Conservation (phyloP, 163 green algal species). For the Chloromonas sp. region DNA sequence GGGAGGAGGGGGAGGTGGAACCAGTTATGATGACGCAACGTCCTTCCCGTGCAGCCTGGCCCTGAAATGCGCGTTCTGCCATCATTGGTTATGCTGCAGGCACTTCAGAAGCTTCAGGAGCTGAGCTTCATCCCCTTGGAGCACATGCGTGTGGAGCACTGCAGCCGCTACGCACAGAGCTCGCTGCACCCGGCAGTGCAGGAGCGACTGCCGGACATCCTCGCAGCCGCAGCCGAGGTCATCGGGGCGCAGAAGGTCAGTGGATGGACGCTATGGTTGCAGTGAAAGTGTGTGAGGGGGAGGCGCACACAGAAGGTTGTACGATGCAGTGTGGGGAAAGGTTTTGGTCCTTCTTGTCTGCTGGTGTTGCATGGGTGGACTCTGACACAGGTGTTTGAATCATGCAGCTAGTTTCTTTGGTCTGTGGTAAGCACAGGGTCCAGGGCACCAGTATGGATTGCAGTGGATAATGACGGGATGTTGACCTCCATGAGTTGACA, state of each 20-base stretch:
- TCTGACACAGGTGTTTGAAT: too few species aligned
- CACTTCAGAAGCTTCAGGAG: constrained; percentile 47
- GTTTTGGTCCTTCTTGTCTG: background rate
- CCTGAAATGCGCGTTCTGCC: too few species aligned
- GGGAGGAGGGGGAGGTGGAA: too few species aligned
- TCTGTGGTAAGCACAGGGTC: too few species aligned
- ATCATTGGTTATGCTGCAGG: constrained; percentile 6
- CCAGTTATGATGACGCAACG: too few species aligned
- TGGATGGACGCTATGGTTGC: background rate
- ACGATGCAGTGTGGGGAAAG: background rate
- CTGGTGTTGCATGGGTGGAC: too few species aligned
- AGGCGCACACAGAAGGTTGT: background rate
- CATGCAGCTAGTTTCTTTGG: too few species aligned
- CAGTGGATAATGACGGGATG: too few species aligned
- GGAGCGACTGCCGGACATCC: constrained; percentile 38
- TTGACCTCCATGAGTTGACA: too few species aligned
- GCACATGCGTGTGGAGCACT: constrained; percentile 41
- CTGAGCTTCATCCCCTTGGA: constrained; percentile 64
- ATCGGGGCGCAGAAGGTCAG: constrained; percentile 21
- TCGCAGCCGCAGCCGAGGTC: constrained; percentile 20
- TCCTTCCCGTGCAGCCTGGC: too few species aligned
- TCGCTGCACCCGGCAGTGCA: constrained; percentile 49
- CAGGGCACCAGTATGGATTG: too few species aligned
- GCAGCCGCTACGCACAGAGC: constrained; percentile 24
- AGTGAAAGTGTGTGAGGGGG: background rate